Conservation (phyloP, 768 basidiomycete species). For the Daedalea quercina region DNA sequence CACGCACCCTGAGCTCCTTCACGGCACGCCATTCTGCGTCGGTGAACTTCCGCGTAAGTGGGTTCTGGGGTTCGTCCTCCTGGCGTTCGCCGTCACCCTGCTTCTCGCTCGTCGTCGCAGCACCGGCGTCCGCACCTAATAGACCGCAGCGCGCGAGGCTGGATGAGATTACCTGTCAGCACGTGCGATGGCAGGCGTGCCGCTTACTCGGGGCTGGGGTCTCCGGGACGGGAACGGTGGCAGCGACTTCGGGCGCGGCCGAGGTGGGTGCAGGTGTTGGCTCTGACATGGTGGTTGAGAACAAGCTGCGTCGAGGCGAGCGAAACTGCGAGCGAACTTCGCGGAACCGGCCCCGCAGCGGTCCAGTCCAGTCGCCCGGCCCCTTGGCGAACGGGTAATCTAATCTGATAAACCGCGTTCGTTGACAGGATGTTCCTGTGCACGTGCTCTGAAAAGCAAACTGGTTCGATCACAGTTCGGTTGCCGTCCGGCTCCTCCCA, state of each 20-base stretch:
- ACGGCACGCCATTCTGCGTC: conserved; percentile 67
- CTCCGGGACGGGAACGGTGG: neutral
- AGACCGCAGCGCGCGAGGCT: neutral
- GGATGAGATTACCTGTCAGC: neutral
- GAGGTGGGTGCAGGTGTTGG: neutral
- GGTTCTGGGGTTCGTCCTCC: conserved; percentile 55
- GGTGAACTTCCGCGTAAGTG: conserved; percentile 64
- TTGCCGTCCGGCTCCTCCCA: no score
- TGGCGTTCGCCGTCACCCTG: conserved; percentile 10
- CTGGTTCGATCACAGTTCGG: neutral
- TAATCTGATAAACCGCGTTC: neutral
- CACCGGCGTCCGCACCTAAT: neutral
- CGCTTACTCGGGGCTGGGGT: neutral
- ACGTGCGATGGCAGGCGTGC: neutral
- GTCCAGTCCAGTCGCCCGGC: neutral
- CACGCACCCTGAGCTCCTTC: conserved; percentile 56
- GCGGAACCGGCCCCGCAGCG: no score
- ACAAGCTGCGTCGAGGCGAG: neutral
- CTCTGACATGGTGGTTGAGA: neutral
- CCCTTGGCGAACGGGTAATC: neutral
- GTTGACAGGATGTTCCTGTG: neutral
- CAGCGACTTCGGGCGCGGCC: neutral
- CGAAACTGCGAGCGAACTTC: neutral
- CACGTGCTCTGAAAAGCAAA: neutral
- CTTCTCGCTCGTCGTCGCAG: conserved; percentile 1